Base-by-base conservation (phyloP, 768 basidiomycete genomes). In the Suillus fuscotomentosus region DNA sequence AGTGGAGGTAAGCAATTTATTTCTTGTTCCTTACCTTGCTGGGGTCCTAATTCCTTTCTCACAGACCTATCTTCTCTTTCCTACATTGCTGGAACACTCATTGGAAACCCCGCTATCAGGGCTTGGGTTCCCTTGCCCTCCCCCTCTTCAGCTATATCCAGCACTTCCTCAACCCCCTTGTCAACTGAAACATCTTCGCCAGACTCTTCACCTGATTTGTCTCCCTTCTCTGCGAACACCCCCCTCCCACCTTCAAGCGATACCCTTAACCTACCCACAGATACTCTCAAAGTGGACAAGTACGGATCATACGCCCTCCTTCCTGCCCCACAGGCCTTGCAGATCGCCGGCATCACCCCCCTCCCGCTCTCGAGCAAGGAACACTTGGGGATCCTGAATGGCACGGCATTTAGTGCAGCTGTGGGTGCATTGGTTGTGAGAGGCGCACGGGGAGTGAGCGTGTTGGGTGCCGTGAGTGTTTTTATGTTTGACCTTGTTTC, bases 351-450 rank as follows among this genome's bases (percentile, higher is more conserved):
- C 43, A 85, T 93, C 34, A 75, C 81, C 51, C 89, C 92, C 2
- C 81, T 94, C 62, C 77, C 85, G 31, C 84, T 92, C 20, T 84
- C 81, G 3, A 88, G 87, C 17, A 93, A 93, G 74, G 91, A 93
- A 61, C 91, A 91, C 67, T 83, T 92, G 15, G 92, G 91, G 14
- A 85, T 93, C 60, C 76, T 92, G 48, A 95, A 95, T 72, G 94
- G 94, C 59, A 94, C 93, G 1, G 91, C 92, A 0, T 94, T 94
- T 76, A 91, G 89, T 41, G 87, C 93, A 0, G 87, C 91, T 8
- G 84, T 92, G n/a, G 90, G 86, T 5, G 81, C 88, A 8, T 81
- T 95, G 17, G 91, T 89, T 10, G 76, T 93, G 61, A 84, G 87
- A 68, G 90, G 92, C 56, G 87, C 91, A 20, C 84, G 87, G 42